phyloP scores from a whole-genome alignment of 2,329 filamentous ascomycete species.

The Alternaria tenuissima region DNA sequence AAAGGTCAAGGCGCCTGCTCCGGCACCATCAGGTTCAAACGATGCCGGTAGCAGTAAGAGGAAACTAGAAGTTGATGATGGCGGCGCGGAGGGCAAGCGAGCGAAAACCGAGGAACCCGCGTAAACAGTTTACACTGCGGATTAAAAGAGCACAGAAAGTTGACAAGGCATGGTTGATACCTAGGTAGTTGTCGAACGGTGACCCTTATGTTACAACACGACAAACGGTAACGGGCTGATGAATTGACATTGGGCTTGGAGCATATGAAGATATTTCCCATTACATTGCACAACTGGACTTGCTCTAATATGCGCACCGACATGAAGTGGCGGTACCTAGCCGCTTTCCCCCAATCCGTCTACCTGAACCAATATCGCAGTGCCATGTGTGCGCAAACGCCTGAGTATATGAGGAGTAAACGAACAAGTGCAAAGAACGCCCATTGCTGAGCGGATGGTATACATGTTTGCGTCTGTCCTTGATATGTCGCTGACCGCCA shows the following conservation, averaged over 20 bases:
- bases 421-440: not conserved
- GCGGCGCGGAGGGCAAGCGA: constrained; percentile 38
- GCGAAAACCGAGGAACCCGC: constrained; percentile 44
- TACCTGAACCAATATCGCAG: not conserved
- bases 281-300: not conserved
- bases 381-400: not conserved
- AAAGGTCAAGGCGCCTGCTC: constrained; percentile 63
- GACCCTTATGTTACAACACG: not conserved
- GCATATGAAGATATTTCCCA: not conserved
- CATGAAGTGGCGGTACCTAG: not conserved
- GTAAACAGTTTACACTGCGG: not conserved
- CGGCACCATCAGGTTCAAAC: constrained; percentile 13
- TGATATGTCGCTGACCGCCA: not conserved
- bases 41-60: constrained; percentile 39
- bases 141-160: too few species aligned
- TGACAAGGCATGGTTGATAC: not conserved
- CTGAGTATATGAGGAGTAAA: not conserved
- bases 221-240: not conserved
- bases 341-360: not conserved
- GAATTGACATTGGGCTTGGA: not conserved
- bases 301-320: not conserved
- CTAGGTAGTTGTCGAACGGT: not conserved
- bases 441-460: not conserved
- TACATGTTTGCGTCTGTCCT: not conserved
- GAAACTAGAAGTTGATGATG: constrained; percentile 41